Percentiles rank a stretch among this genome's conserved stretches.
Evolutionary conservation across 2,329 filamentous ascomycete genomes (phyloP).

Genomic region (Xylaria multiplex): DNA sequence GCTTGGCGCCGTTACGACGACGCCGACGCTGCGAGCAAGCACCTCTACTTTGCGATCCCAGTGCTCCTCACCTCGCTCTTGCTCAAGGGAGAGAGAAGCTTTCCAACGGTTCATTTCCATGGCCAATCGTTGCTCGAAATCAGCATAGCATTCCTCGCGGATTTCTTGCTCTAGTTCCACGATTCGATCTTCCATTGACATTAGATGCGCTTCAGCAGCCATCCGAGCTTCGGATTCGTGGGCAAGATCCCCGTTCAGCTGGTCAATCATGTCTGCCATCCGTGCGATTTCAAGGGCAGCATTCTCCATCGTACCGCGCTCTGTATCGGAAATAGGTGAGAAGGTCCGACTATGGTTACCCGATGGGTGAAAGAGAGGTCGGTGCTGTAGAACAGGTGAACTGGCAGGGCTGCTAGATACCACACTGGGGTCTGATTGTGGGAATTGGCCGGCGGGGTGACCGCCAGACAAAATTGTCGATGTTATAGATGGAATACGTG

Average conservation of each 20-base stretch:
- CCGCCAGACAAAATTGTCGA: conserved; percentile 68
- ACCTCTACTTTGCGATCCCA: conserved; percentile 89
- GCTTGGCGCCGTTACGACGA: conserved; percentile 52
- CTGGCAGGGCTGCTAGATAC: conserved; percentile 43
- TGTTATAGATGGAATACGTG: conserved; percentile 84
- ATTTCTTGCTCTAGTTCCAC: conserved; percentile 81
- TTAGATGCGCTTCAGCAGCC: conserved; percentile 77
- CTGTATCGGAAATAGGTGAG: conserved; percentile 57
- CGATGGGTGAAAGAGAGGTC: conserved; percentile 56
- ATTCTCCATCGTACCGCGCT: conserved; percentile 80
- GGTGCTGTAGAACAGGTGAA: conserved; percentile 50
- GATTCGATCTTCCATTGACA: conserved; percentile 73
- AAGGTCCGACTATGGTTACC: conserved; percentile 43
- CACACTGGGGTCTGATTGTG: conserved; percentile 39
- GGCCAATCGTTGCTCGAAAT: conserved; percentile 82
- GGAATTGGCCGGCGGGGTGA: conserved; percentile 36
- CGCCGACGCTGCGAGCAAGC: conserved; percentile 66
- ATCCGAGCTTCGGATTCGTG: conserved; percentile 76
- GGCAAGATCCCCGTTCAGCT: conserved; percentile 74
- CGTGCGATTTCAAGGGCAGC: conserved; percentile 83
- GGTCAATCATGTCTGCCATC: conserved; percentile 81
- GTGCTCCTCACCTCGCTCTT: conserved; percentile 83
- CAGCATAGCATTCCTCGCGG: conserved; percentile 86
- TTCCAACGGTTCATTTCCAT: conserved; percentile 86
- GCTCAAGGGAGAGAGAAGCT: conserved; percentile 78